Conservation (phyloP, 768 basidiomycete genomes). For the Lactarius evosmus region DNA sequence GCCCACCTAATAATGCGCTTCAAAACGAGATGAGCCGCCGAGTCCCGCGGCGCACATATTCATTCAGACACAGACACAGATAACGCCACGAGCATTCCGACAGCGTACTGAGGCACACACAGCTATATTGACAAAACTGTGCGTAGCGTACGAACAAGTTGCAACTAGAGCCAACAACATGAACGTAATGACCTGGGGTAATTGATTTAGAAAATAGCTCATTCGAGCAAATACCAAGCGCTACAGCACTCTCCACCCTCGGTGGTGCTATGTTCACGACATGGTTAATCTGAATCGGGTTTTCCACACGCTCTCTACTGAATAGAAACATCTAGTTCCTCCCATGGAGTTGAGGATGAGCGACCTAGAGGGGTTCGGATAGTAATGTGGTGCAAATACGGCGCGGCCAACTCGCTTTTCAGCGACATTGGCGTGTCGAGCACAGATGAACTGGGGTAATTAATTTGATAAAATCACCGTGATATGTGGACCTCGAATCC, state of each 20-base stretch:
- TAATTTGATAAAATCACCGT: background rate
- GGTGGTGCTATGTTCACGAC: too few species aligned
- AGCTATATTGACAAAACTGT: slow-evolving; percentile 22
- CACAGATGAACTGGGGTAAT: background rate
- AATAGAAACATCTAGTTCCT: background rate
- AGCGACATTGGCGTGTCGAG: too few species aligned
- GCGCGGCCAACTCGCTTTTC: too few species aligned
- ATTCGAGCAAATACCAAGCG: background rate
- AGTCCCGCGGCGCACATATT: too few species aligned
- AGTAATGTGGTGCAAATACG: background rate
- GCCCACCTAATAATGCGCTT: too few species aligned
- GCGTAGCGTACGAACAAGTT: slow-evolving; percentile 16
- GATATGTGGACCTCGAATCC: background rate
- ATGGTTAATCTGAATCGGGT: background rate
- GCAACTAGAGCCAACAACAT: slow-evolving; percentile 6
- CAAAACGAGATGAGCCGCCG: too few species aligned
- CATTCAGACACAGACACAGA: too few species aligned
- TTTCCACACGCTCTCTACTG: background rate
- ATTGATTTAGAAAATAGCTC: slow-evolving; percentile 20
- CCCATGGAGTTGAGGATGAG: background rate
- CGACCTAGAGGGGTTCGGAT: background rate
- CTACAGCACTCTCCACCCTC: background rate
- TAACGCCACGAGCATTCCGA: background rate
- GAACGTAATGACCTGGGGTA: slow-evolving; percentile 26
- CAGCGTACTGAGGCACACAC: background rate